Base-by-base conservation (phyloP, 306 rosid genomes). In the Trichosanthes cucumerina region DNA sequence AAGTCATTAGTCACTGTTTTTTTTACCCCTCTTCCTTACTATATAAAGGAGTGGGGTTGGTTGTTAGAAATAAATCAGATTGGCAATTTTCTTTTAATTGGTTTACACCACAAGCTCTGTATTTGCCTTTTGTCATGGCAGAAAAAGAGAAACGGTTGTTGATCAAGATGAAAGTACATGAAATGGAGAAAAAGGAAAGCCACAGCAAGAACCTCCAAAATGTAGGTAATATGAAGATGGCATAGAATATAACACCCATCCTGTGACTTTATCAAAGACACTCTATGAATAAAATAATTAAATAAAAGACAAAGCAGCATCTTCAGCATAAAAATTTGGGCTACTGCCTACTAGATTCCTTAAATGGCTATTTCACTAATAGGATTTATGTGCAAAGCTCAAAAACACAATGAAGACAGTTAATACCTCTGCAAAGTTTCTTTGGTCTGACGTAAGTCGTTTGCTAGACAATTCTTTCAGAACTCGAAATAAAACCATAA, bases 391-490 rank as follows among this genome's bases (percentile, higher is more conserved):
- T 18, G 7, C 21, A 18, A 24, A 72, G 77, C 46, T 63, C 71
- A 31, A 19, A 65, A 7, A 69, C 21, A 71, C 38, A 44, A 47
- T 4, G 31, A 43, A 24, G 77, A 24, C 16, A 8, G 18, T 13
- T 13, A 12, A 19, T 84, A 95, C 98, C 98, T 95, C 91, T 50
- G 97, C 96, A 85, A 87, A 95, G 85, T 85, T 89, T 87, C 88
- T 90, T 77, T 92, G 95, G 83, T 92, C 97, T 44, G 92, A 86
- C 3, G 88, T 85, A 56, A 95, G 96, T 83, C 97, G 97, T 83
- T 92, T 95, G 43, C 91, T 90, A 78, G 98, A 89, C 84, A 95
- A 85, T 87, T 95, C 98, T 77, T 91, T 95, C 85, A 95, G 83
- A 46, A 92, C 88, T 83, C 92, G 90, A 85, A 89, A 91, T 50